Percentiles rank a stretch among this genome's conserved stretches.
phyloP scores from a whole-genome alignment of 345 rosid species.

The Eutrema yunnanense region DNA sequence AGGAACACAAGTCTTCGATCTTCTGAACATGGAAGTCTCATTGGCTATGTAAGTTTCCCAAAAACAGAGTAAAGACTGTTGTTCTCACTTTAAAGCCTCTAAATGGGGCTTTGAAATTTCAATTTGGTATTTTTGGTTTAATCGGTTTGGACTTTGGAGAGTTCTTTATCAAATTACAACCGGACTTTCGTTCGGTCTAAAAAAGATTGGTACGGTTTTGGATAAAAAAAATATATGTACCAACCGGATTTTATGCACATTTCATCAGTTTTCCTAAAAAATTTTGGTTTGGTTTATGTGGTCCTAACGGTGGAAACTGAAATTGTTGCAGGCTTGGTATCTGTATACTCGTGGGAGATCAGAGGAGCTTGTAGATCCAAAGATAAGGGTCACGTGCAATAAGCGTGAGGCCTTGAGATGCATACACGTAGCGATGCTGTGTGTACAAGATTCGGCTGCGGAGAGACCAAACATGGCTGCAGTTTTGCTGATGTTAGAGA shows the following conservation, averaged over 20 bases:
- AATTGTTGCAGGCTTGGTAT: slow-evolving; percentile 61
- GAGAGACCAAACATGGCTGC: slow-evolving; percentile 66
- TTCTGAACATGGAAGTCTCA: slow-evolving; percentile 37
- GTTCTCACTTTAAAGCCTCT: too few species aligned
- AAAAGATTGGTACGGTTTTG: too few species aligned
- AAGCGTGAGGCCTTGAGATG: slow-evolving; percentile 50
- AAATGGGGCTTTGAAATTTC: too few species aligned
- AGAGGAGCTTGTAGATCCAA: slow-evolving; percentile 57
- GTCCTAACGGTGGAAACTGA: not conserved
- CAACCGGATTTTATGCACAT: too few species aligned
- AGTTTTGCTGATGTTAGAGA: slow-evolving; percentile 61
- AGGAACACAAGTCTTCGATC: slow-evolving; percentile 45
- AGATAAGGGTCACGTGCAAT: slow-evolving; percentile 35
- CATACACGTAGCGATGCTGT: slow-evolving; percentile 70
- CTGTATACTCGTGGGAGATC: slow-evolving; percentile 57
- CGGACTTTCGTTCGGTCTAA: too few species aligned
- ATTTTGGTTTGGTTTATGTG: slow-evolving; percentile 1
- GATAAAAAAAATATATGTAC: too few species aligned
- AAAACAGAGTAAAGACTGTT: not conserved
- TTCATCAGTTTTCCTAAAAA: not conserved
- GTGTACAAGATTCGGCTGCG: slow-evolving; percentile 73
- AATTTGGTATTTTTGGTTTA: too few species aligned
- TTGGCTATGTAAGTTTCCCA: slow-evolving; percentile 45
- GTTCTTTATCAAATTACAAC: too few species aligned
- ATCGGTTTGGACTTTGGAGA: too few species aligned